These are phyloP conservation scores for Circinella umbellata DNA, from an alignment of 371 early-diverging fungal genomes.

Conservation along the genomic window DNA sequence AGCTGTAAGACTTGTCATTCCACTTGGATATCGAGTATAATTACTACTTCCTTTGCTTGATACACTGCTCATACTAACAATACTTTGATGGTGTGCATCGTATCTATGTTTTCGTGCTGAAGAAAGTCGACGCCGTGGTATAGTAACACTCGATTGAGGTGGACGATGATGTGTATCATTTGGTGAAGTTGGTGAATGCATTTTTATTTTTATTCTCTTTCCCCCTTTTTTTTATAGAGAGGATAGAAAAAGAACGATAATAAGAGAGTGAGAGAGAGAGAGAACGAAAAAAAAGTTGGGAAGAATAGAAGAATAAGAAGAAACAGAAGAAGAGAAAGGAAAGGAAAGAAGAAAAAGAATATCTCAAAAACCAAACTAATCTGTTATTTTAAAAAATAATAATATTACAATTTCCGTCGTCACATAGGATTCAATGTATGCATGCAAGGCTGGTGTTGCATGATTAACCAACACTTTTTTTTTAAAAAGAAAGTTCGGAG, in stretches of 20 bases:
- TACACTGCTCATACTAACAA: constrained; percentile 23
- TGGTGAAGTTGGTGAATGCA: not conserved
- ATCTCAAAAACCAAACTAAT: not conserved
- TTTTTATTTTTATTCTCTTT: not conserved
- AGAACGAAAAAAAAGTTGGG: not conserved
- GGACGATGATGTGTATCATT: constrained; percentile 1
- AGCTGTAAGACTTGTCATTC: constrained; percentile 17
- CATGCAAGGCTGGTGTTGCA: no score
- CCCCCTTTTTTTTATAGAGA: no score
- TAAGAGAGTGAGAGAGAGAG: no score
- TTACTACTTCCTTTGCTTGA: constrained; percentile 24
- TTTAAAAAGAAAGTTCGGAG: no score
- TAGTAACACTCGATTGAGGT: not conserved
- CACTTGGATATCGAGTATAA: constrained; percentile 22
- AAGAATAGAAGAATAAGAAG: no score
- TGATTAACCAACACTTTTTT: no score
- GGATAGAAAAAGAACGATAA: no score
- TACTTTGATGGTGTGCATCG: constrained; percentile 13
- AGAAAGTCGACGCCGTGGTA: constrained; percentile 1
- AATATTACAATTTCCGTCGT: no score
- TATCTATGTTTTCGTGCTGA: not conserved
- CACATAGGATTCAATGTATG: no score
- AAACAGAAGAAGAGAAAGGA: not conserved
- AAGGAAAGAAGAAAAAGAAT: constrained; percentile 7
- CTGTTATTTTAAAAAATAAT: no score